These are phyloP conservation scores for Areca catechu DNA, from an alignment of 176 grass and related monocot species.

Conservation along the genomic window DNA sequence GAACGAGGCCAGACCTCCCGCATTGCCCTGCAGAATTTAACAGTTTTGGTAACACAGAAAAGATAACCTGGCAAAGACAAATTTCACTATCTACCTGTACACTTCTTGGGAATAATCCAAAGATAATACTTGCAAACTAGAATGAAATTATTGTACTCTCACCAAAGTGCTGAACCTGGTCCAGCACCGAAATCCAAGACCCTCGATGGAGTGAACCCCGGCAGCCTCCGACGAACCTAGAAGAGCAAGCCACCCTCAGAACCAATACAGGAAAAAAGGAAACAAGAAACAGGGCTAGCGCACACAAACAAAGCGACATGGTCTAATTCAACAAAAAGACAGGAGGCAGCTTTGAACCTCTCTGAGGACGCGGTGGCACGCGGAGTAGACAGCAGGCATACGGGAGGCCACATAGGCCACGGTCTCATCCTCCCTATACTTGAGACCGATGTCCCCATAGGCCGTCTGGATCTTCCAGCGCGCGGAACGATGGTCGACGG, in stretches of 20 bases:
- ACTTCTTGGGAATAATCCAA: too few species aligned
- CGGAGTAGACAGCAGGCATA: conserved; percentile 76
- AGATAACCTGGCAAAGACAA: too few species aligned
- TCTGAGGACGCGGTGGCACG: conserved; percentile 74
- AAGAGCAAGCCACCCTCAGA: conserved; percentile 7
- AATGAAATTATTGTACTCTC: conserved; percentile 6
- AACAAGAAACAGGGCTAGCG: conserved; percentile 2
- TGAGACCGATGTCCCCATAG: conserved; percentile 73
- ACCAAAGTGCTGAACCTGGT: conserved; percentile 95
- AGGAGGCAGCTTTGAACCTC: conserved; percentile 40
- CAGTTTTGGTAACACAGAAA: background rate
- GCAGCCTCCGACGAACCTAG: conserved; percentile 57
- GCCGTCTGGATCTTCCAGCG: conserved; percentile 70
- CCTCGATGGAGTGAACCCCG: conserved; percentile 59
- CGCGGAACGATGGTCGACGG: conserved; percentile 37
- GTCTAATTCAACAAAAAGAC: too few species aligned
- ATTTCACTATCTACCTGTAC: too few species aligned
- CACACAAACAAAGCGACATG: background rate
- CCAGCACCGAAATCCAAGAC: conserved; percentile 91
- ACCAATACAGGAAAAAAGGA: background rate
- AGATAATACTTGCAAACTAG: background rate
- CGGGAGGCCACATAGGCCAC: conserved; percentile 79
- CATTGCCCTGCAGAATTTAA: conserved; percentile 58
- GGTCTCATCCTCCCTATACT: conserved; percentile 72
- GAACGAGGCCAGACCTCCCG: conserved; percentile 87